Conservation (phyloP, 179 eudicot species). For the Patellifolia procumbens region DNA sequence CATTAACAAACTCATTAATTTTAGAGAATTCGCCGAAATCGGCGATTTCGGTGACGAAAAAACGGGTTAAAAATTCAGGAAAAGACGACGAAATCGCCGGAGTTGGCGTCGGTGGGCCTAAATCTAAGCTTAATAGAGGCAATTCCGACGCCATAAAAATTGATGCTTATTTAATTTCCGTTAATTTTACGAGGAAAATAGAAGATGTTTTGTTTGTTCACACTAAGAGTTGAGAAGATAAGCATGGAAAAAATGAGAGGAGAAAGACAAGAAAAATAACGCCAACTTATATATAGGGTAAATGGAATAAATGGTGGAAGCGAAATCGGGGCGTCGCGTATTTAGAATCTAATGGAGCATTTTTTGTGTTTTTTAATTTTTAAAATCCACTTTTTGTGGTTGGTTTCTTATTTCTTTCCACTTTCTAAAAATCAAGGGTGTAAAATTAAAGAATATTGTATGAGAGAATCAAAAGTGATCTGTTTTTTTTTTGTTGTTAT, state of each 20-base stretch:
- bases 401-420: neutral
- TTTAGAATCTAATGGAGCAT: neutral
- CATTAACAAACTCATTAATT: slow-evolving; percentile 19
- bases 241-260: slow-evolving; percentile 4
- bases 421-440: slow-evolving; percentile 10
- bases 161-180: too few relatives aligned
- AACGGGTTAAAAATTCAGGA: slow-evolving; percentile 11
- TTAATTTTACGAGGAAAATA: neutral
- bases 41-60: neutral
- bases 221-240: slow-evolving; percentile 10
- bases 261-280: neutral
- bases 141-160: slow-evolving; percentile 30
- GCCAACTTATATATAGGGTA: slow-evolving; percentile 9
- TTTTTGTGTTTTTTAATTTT: neutral
- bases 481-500: neutral
- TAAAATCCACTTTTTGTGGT: too few relatives aligned
- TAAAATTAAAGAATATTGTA: neutral
- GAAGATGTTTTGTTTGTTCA: neutral
- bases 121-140: slow-evolving; percentile 38
- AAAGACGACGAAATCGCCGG: neutral
- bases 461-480: neutral
- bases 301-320: neutral
- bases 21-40: slow-evolving; percentile 11
- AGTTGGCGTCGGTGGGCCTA: slow-evolving; percentile 29
- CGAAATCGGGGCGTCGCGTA: slow-evolving; percentile 17